Conservation (phyloP, 345 rosid genomes). For the Hibiscus trionum region DNA sequence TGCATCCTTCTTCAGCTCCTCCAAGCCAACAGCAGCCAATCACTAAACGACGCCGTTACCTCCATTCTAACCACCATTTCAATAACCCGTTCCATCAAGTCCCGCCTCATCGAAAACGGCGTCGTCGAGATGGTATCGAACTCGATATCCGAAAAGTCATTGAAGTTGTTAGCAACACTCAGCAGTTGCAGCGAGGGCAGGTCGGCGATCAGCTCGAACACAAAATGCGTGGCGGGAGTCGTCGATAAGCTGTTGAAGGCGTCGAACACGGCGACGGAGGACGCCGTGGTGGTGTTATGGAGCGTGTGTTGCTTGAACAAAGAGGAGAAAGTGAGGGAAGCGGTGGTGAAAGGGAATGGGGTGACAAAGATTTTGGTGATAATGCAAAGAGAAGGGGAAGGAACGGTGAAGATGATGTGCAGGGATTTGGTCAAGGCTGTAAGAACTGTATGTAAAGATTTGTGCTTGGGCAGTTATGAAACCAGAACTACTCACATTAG, state of each 20-base stretch:
- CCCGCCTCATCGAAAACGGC: slow-evolving; percentile 26
- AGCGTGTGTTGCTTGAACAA: slow-evolving; percentile 50
- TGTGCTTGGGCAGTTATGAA: slow-evolving; percentile 43
- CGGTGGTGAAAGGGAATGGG: slow-evolving; percentile 55
- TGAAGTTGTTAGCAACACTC: slow-evolving; percentile 51
- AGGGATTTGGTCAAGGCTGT: slow-evolving; percentile 58
- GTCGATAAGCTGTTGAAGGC: slow-evolving; percentile 57
- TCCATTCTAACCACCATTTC: slow-evolving; percentile 48
- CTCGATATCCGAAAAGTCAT: slow-evolving; percentile 28
- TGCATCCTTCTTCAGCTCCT: neutral
- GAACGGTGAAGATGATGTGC: slow-evolving; percentile 57
- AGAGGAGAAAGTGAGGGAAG: slow-evolving; percentile 53
- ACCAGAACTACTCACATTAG: slow-evolving; percentile 78
- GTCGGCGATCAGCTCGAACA: slow-evolving; percentile 34
- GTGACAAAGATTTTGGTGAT: slow-evolving; percentile 59
- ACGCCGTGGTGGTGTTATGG: slow-evolving; percentile 70
- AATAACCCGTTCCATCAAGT: slow-evolving; percentile 34
- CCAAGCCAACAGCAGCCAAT: slow-evolving; percentile 28
- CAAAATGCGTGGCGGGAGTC: slow-evolving; percentile 43
- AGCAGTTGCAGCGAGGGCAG: slow-evolving; percentile 58
- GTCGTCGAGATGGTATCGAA: neutral
- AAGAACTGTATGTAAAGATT: slow-evolving; percentile 28
- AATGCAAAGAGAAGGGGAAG: slow-evolving; percentile 76
- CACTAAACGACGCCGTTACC: slow-evolving; percentile 40
- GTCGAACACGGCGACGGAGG: slow-evolving; percentile 63